Conservation (phyloP, 2,329 filamentous ascomycete genomes). For the Beauveria rudraprayagi region DNA sequence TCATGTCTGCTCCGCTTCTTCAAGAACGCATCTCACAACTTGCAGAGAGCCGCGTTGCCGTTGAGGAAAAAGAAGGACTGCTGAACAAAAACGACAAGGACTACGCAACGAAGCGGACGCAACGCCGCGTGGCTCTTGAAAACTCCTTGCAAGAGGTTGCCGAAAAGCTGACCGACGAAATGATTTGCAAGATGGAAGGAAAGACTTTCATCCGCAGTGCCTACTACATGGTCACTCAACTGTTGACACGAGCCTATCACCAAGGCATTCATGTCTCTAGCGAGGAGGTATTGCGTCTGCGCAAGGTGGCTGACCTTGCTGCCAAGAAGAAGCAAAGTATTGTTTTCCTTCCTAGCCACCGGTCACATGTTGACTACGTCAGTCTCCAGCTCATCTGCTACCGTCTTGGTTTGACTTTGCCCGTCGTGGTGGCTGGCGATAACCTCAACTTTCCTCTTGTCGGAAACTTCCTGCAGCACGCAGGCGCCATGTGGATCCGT, state of each 20-base stretch:
- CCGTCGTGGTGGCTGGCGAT: constrained; percentile 88
- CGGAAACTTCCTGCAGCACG: constrained; percentile 84
- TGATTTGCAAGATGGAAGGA: constrained; percentile 99
- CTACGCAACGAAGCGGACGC: constrained; percentile 40
- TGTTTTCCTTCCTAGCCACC: constrained; percentile 89
- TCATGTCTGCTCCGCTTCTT: constrained; percentile 69
- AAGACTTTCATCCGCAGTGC: constrained; percentile 85
- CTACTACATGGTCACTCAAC: constrained; percentile 81
- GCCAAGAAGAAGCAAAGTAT: constrained; percentile 87
- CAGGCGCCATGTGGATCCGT: constrained; percentile 96
- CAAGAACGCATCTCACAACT: constrained; percentile 67
- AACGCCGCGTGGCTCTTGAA: constrained; percentile 58
- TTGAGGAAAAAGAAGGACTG: constrained; percentile 70
- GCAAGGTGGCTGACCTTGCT: constrained; percentile 75
- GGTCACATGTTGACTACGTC: constrained; percentile 94
- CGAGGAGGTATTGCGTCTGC: constrained; percentile 78
- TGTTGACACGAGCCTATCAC: constrained; percentile 88
- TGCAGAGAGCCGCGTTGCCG: constrained; percentile 62
- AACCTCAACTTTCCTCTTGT: constrained; percentile 93
- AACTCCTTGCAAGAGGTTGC: constrained; percentile 69
- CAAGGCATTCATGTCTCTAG: constrained; percentile 95
- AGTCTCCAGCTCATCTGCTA: constrained; percentile 94
- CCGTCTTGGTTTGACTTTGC: constrained; percentile 77
- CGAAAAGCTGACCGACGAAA: constrained; percentile 79
- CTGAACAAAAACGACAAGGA: constrained; percentile 49